Evolutionary conservation across 345 rosid genomes (phyloP), one percentile per base, ranked within the genome.

Genomic region (Euphorbia tirucalli): DNA sequence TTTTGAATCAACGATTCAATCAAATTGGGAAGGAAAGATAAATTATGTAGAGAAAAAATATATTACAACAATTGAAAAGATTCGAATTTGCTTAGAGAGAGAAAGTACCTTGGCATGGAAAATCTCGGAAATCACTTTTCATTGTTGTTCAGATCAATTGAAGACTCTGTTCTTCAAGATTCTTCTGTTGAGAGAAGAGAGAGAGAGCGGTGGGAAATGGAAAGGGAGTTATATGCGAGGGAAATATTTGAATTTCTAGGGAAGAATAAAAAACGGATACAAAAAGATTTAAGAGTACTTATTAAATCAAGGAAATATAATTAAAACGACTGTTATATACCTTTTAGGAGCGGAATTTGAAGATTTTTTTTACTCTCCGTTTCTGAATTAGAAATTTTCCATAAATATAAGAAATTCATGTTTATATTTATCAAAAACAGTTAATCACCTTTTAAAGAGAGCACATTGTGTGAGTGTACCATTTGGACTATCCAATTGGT

Each of bases 101-200:
- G 61, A 55, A 14, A 58, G 24, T n/a, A 68, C 73, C 78, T 59
- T 66, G 25, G 25, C 24, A 66, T 7, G 44, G 71, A 48, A 66
- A 66, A n/a, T 73, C 50, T 66, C 58, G 59, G n/a, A 58, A 66
- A 31, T 60, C 58, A 0, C 4, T 21, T 46, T 44, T 30, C 30
- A 65, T 21, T 2, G 65, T 31, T 71, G 58, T 66, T 14, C 46
- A 57, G 52, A 63, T 22, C 67, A 61, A 71, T 11, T 39, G 61
- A 24, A 69, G 50, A 3, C 10, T 50, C 24, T 21, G 7, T 59
- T 14, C 0, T 16, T 64, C 62, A 54, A 39, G 5, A 28, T 31
- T 31, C n/a, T 37, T 22, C 3, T 30, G 15, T 19, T 43, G 4
- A 1, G 18, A 0, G 10, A 19, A 2, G 7, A 28, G 8, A 25